phyloP scores from a whole-genome alignment of 257 asterid genomes.

The Verbascum thapsus region DNA sequence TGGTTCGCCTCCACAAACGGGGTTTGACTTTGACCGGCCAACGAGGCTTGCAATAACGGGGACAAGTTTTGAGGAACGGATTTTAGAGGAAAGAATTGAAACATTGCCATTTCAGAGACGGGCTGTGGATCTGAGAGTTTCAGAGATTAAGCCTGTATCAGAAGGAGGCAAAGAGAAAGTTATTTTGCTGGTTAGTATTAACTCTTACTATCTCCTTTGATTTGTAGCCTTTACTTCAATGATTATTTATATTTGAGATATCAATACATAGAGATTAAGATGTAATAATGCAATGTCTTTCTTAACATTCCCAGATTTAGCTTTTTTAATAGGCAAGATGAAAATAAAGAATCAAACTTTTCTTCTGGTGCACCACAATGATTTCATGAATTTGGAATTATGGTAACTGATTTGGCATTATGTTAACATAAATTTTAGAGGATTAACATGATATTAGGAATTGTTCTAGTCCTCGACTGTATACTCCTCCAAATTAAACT shows the following conservation, averaged over 20 bases:
- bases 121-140: constrained; percentile 16
- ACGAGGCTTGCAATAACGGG: background rate
- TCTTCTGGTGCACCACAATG: no score
- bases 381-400: no score
- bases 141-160: constrained; percentile 23
- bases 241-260: background rate
- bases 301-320: no score
- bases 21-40: constrained; percentile 17
- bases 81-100: constrained; percentile 33
- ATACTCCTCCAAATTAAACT: no score
- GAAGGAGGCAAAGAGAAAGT: constrained; percentile 28
- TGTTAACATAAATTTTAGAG: no score
- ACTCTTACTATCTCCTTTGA: constrained; percentile 4
- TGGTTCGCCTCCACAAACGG: constrained; percentile 14
- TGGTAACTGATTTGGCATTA: no score
- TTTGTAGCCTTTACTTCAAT: background rate
- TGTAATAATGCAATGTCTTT: background rate
- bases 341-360: background rate
- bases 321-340: background rate
- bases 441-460: no score
- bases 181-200: constrained; percentile 36
- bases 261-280: background rate
- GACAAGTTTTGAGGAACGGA: constrained; percentile 25
- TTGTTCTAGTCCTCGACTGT: no score
- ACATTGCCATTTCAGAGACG: constrained; percentile 27